A percentile compares a stretch with the other conserved stretches of the same genome.
Conservation (phyloP, 2,329 filamentous ascomycete genomes). For the Calonectria fujianensis region DNA sequence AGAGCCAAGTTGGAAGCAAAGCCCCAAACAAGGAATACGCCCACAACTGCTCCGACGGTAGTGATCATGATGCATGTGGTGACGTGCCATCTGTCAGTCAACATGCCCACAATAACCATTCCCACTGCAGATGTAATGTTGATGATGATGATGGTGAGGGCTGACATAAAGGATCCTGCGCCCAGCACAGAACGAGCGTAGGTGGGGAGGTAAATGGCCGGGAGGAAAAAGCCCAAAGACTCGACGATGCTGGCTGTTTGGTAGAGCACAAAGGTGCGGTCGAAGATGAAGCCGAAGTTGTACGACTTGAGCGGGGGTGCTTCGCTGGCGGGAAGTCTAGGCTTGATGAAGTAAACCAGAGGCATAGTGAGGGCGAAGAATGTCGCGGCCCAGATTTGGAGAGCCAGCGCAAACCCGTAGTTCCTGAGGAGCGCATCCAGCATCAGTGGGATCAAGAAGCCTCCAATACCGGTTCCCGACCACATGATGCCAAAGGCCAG, state of each 20-base stretch:
- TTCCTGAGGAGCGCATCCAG: constrained; percentile 15
- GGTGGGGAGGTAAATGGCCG: constrained; percentile 73
- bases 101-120: constrained; percentile 62
- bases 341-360: constrained; percentile 71
- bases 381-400: constrained; percentile 65
- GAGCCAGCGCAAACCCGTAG: constrained; percentile 18
- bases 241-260: constrained; percentile 73
- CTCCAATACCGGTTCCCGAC: constrained; percentile 42
- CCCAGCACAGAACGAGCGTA: constrained; percentile 70
- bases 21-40: constrained; percentile 76
- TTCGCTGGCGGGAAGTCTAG: constrained; percentile 64
- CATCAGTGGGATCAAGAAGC: constrained; percentile 27
- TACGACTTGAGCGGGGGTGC: constrained; percentile 56
- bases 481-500: constrained; percentile 75
- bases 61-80: constrained; percentile 72
- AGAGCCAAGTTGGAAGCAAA: constrained; percentile 68
- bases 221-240: constrained; percentile 75
- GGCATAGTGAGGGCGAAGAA: constrained; percentile 69
- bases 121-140: constrained; percentile 74
- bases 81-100: constrained; percentile 70
- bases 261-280: constrained; percentile 72
- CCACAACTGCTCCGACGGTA: constrained; percentile 70
- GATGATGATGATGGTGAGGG: constrained; percentile 72
- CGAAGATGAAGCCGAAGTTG: constrained; percentile 67
- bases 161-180: constrained; percentile 65